A percentile compares a stretch with the other conserved stretches of the same genome.
phyloP scores from a whole-genome alignment of 169 alveolate genomes.

The Plasmodium adleri region DNA sequence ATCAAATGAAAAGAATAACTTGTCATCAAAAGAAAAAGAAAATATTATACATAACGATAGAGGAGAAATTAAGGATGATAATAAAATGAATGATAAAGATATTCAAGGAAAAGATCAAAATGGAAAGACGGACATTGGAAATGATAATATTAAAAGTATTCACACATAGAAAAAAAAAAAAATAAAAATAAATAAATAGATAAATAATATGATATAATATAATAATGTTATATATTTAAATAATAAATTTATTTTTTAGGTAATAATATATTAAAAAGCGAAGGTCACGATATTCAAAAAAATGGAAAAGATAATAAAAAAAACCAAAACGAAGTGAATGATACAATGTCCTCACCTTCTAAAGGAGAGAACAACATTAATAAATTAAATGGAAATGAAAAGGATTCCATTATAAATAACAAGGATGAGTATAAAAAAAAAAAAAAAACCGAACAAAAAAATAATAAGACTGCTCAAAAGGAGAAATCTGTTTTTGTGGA shows the following conservation, averaged over 20 bases:
- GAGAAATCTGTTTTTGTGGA: not conserved
- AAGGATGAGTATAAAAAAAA: not conserved
- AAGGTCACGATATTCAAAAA: not conserved
- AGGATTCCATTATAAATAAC: slow-evolving; percentile 4
- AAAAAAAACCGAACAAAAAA: not conserved
- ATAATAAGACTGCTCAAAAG: not conserved
- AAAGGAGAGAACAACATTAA: not conserved
- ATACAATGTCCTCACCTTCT: slow-evolving; percentile 5
- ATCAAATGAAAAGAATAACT: no score
- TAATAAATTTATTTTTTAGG: no score
- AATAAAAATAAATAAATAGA: no score
- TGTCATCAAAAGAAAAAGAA: no score
- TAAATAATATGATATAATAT: no score
- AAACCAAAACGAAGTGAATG: slow-evolving; percentile 14
- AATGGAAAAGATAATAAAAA: slow-evolving; percentile 18
- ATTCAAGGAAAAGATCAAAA: not conserved
- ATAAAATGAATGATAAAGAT: not conserved
- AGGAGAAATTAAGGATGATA: not conserved
- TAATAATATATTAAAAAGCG: no score
- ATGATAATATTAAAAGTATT: not conserved
- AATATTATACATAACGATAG: not conserved
- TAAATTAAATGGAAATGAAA: slow-evolving; percentile 6
- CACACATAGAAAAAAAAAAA: no score
- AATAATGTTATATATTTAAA: no score
- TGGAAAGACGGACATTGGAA: not conserved